These are phyloP conservation scores for Phaeosphaeria sp. DNA, from an alignment of 2,329 filamentous ascomycete genomes.

Conservation along the genomic window DNA sequence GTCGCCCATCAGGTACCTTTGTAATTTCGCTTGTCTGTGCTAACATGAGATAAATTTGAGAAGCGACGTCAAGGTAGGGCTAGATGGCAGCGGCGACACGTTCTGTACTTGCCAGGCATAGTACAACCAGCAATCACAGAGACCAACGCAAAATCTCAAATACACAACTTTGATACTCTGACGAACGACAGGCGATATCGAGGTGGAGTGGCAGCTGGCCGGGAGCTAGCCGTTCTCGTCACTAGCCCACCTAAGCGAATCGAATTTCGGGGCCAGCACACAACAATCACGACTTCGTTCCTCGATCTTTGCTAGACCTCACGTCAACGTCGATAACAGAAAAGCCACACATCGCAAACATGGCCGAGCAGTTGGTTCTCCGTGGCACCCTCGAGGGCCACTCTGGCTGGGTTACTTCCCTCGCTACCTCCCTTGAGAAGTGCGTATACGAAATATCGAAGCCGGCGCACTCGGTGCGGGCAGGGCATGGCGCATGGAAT, in stretches of 20 bases:
- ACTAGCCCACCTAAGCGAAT: not conserved
- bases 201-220: not conserved
- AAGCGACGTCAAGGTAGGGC: no score
- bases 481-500: constrained; percentile 21
- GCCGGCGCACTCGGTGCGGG: not conserved
- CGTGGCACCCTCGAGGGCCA: constrained; percentile 98
- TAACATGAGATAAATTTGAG: no score
- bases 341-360: constrained; percentile 56
- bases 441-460: constrained; percentile 47
- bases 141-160: no score
- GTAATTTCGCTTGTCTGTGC: no score
- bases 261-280: not conserved
- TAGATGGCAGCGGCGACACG: no score
- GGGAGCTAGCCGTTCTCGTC: not conserved
- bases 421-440: constrained; percentile 99
- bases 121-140: no score
- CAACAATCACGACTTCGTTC: constrained; percentile 1
- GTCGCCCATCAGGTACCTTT: no score
- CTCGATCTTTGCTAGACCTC: constrained; percentile 34
- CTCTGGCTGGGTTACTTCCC: constrained; percentile 98
- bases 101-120: no score
- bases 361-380: constrained; percentile 95
- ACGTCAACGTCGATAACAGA: constrained; percentile 41
- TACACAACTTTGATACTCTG: no score
- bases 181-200: not conserved